Conservation (phyloP, 768 basidiomycete species). For the Pulveroboletus ravenelii region DNA sequence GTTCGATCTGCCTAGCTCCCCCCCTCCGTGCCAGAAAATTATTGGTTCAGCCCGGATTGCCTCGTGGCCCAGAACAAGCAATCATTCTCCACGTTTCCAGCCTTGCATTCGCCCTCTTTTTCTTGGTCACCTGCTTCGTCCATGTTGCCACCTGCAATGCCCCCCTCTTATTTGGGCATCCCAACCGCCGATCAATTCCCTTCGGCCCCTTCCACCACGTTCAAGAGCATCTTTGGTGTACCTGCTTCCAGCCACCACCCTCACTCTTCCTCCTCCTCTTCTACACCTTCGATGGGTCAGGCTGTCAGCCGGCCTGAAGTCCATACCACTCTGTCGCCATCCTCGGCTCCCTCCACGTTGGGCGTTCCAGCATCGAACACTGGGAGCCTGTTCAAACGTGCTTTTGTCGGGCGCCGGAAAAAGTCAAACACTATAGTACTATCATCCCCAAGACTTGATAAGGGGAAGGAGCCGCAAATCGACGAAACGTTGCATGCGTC, state of each 20-base stretch:
- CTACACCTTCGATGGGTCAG: constrained; percentile 31
- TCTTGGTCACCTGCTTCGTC: constrained; percentile 39
- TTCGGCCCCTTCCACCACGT: constrained; percentile 33
- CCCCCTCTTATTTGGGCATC: constrained; percentile 39
- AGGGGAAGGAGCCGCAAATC: constrained; percentile 16
- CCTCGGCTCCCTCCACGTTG: constrained; percentile 26
- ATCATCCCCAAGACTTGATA: constrained; percentile 21
- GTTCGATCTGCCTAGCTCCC: constrained; percentile 17
- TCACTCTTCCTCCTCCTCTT: constrained; percentile 24
- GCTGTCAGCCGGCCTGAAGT: constrained; percentile 32
- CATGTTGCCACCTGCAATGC: constrained; percentile 36
- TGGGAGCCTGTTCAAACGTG: constrained; percentile 29
- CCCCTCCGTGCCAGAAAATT: constrained; percentile 13
- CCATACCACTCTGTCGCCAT: constrained; percentile 19
- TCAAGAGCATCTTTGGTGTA: constrained; percentile 29
- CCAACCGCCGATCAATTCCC: constrained; percentile 39
- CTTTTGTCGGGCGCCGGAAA: constrained; percentile 31
- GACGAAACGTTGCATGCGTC: constrained; percentile 16
- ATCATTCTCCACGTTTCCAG: constrained; percentile 36
- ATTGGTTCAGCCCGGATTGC: constrained; percentile 20
- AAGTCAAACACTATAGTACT: constrained; percentile 23
- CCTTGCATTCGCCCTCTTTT: constrained; percentile 43
- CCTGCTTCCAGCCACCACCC: constrained; percentile 24
- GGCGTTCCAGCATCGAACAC: constrained; percentile 17
- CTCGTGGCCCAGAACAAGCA: constrained; percentile 34